Conservation (phyloP, 2,329 filamentous ascomycete species). For the Claviceps humidiphila region DNA sequence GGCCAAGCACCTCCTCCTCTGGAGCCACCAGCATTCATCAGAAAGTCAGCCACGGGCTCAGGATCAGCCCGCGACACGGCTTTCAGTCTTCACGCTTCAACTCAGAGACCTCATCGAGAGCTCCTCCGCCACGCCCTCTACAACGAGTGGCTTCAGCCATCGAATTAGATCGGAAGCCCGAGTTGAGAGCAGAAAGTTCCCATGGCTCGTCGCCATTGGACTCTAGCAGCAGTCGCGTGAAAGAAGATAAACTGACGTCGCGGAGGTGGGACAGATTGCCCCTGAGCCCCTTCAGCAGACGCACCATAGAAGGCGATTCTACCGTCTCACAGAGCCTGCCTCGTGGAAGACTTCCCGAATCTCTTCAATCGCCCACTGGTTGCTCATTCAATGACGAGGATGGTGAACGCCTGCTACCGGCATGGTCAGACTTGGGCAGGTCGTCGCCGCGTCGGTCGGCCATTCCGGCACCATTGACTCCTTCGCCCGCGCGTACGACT, state of each 20-base stretch:
- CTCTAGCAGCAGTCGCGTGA: slow-evolving; percentile 5
- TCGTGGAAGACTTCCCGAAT: slow-evolving; percentile 18
- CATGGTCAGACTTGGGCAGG: slow-evolving; percentile 14
- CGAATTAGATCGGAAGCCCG: slow-evolving; percentile 7
- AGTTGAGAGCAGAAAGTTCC: slow-evolving; percentile 10
- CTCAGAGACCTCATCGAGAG: slow-evolving; percentile 10
- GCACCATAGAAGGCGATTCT: slow-evolving; percentile 20
- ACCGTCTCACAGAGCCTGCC: slow-evolving; percentile 22
- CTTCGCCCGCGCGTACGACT: slow-evolving; percentile 6
- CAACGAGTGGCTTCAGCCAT: slow-evolving; percentile 12
- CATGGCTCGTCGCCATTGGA: slow-evolving; percentile 11
- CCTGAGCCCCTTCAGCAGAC: slow-evolving; percentile 16
- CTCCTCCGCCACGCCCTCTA: slow-evolving; percentile 11
- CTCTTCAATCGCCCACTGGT: slow-evolving; percentile 4
- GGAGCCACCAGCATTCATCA: slow-evolving; percentile 1
- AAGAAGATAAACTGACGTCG: slow-evolving; percentile 3
- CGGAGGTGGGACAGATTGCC: slow-evolving; percentile 6
- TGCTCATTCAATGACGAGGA: not conserved
- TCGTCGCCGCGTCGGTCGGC: slow-evolving; percentile 19
- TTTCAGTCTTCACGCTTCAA: slow-evolving; percentile 14
- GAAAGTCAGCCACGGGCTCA: not conserved
- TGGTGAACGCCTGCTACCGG: not conserved
- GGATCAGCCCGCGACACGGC: slow-evolving; percentile 4
- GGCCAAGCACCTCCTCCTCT: not conserved
- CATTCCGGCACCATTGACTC: slow-evolving; percentile 21